A percentile compares a stretch with the other conserved stretches of the same genome.
These are phyloP conservation scores for Eucalyptus lansdowneana DNA, from an alignment of 345 rosid species.

Conservation along the genomic window DNA sequence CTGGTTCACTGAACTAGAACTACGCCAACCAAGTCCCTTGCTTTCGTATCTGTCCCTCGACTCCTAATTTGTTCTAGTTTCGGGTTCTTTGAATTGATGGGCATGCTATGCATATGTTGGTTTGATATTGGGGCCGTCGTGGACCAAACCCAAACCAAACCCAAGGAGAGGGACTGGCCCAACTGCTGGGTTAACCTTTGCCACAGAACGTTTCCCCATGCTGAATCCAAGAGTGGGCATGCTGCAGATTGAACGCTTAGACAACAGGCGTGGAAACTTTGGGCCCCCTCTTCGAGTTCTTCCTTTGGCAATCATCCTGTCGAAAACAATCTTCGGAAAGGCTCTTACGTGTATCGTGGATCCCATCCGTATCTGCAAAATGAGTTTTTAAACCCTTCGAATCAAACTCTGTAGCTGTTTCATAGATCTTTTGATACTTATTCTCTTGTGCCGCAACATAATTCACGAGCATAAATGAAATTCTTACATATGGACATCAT, in stretches of 20 bases:
- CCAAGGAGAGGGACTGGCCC: not conserved
- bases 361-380: not conserved
- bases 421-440: not conserved
- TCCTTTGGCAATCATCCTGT: not conserved
- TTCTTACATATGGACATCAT: not conserved
- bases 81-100: not conserved
- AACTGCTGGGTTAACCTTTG: not conserved
- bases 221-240: not conserved
- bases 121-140: not conserved
- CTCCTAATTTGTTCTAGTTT: not conserved
- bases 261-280: not conserved
- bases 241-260: not conserved
- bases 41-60: not conserved
- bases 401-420: not conserved
- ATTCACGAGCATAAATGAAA: not conserved
- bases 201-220: not conserved
- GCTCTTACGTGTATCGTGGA: not conserved
- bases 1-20: not conserved
- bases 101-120: not conserved
- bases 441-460: not conserved
- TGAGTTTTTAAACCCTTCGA: not conserved
- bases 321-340: not conserved
- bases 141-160: not conserved
- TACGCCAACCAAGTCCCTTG: not conserved
- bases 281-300: not conserved